Evolutionary conservation across 768 basidiomycete species (phyloP), one percentile per base, ranked within the genome.

Genomic region (Mycena capillaripes): DNA sequence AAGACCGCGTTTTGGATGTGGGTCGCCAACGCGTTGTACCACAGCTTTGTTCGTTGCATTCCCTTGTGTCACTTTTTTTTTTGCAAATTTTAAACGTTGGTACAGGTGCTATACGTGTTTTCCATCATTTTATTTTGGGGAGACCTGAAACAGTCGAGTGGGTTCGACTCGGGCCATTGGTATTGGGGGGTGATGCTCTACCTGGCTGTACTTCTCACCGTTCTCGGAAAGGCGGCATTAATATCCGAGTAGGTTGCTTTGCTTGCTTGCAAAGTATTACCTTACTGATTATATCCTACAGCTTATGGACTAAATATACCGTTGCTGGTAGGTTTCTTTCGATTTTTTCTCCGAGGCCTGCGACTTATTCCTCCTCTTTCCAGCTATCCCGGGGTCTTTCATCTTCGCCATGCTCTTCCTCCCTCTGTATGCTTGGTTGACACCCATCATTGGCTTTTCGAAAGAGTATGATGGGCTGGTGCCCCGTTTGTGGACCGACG

Each of bases 261-360:
- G 38, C 60, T 25, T 25, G 60, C 55, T 25, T 25, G 5, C 38
- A 63, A n/a, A 12, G 29, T 46, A 32, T 30, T 19, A 12, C 34
- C 12, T 59, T 73, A 57, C 71, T 69, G 50, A 29, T n/a, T n/a
- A n/a, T 52, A 10, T n/a, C 32, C 6, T 23, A 5, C 69, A 99
- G 97, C 77, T 83, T 99, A n/a, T 99, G 98, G 98, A 99, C 98
- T 0, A 99, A 99, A 80, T 99, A 99, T 78, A 99, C 97, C 16
- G 95, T 98, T 57, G 96, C 95, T 46, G 93, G 38, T 38, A 38
- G 16, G 10, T 36, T 38, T 16, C 3, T 38, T 38, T 38, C 38
- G n/a, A n/a, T 38, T 38, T 38, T 38, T 38, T 10, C 3, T 1
- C 38, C 38, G 3, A 2, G 3, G 4, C 38, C 38, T 16, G 3